phyloP scores from a whole-genome alignment of 208 protist genomes.

The Leishmania aethiopica region DNA sequence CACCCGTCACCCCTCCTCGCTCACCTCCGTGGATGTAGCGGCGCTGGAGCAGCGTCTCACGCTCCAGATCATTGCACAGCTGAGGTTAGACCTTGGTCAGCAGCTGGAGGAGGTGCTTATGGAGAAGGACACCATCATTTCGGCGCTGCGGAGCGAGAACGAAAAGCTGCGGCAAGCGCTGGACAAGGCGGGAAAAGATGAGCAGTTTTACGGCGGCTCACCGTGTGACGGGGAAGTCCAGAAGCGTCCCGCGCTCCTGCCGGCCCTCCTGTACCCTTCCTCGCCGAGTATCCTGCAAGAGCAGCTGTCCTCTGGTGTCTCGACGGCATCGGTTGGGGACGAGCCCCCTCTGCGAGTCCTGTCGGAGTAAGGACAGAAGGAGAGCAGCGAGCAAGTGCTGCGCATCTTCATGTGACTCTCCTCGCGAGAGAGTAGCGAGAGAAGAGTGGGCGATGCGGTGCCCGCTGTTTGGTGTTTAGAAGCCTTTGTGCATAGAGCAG shows the following conservation, averaged over 20 bases:
- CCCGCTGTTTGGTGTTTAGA: background rate
- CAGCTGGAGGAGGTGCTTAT: conserved; percentile 48
- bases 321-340: conserved; percentile 1
- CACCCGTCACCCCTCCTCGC: background rate
- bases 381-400: background rate
- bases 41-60: conserved; percentile 36
- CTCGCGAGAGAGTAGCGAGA: background rate
- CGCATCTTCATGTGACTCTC: background rate
- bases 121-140: conserved; percentile 48
- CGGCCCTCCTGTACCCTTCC: conserved; percentile 3
- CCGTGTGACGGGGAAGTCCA: background rate
- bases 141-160: conserved; percentile 52
- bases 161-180: conserved; percentile 27
- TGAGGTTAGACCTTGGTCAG: conserved; percentile 38
- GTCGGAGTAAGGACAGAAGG: background rate
- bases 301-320: conserved; percentile 13
- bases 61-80: conserved; percentile 45
- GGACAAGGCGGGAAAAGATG: background rate
- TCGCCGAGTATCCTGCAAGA: conserved; percentile 31
- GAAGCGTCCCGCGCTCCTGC: background rate
- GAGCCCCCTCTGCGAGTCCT: conserved; percentile 1
- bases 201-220: background rate
- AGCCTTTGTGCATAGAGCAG: background rate
- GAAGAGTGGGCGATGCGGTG: background rate
- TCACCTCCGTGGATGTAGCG: conserved; percentile 4